Evolutionary conservation across 306 rosid genomes (phyloP).

Genomic region (Ziziphus jujuba): DNA sequence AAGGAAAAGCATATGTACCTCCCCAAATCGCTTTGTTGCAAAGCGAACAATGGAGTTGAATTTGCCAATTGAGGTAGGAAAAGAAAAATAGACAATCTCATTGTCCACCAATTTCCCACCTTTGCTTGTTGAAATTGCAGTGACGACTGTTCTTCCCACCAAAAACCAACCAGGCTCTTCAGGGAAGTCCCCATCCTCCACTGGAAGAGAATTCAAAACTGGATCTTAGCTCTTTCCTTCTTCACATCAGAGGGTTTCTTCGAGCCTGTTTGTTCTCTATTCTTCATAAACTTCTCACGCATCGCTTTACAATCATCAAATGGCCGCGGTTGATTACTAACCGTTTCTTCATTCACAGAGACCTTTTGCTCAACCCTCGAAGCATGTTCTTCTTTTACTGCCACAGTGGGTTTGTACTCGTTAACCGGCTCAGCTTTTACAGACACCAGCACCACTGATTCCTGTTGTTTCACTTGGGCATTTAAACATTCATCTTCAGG

Average conservation of each 20-base stretch:
- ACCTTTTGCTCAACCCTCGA: constrained; percentile 14
- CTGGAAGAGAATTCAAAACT: constrained; percentile 14
- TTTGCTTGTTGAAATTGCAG: constrained; percentile 59
- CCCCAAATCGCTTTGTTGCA: constrained; percentile 77
- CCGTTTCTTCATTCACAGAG: constrained; percentile 8
- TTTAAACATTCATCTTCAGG: background rate
- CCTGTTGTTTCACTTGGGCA: background rate
- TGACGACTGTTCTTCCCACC: constrained; percentile 60
- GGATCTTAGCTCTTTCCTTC: constrained; percentile 24
- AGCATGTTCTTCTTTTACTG: constrained; percentile 21
- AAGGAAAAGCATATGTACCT: constrained; percentile 29
- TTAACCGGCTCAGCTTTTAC: background rate
- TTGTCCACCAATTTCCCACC: constrained; percentile 71
- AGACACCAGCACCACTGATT: background rate
- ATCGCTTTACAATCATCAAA: background rate
- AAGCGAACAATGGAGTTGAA: constrained; percentile 62
- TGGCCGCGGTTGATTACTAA: background rate
- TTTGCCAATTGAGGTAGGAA: constrained; percentile 29
- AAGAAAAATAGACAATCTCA: constrained; percentile 65
- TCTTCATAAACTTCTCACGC: constrained; percentile 7
- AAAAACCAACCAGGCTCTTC: constrained; percentile 58
- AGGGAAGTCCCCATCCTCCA: constrained; percentile 76
- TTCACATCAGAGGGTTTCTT: constrained; percentile 12
- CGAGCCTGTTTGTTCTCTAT: background rate
- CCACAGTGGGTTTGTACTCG: background rate